Base-by-base conservation (phyloP, 164 flowering plant genomes). In the Litsea cubeba region DNA sequence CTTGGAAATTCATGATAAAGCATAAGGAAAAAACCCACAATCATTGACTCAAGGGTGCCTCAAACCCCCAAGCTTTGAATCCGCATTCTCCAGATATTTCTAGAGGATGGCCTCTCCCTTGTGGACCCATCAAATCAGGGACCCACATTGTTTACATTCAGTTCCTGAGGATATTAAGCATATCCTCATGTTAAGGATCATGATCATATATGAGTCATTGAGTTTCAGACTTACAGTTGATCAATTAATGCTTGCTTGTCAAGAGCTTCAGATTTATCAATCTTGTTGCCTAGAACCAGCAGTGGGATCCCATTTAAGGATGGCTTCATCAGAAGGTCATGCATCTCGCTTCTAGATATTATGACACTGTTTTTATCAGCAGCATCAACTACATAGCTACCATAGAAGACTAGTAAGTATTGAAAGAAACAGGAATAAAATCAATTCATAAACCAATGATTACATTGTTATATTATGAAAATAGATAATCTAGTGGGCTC, bases 301-400 rank as follows among this genome's bases (percentile, higher is more conserved):
- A 94, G 68, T 65, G 98, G 97, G 77, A 92, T 92, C 60, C 88
- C 97, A 74, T 68, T 79, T 40, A 94, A 74, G 25, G 98, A 87
- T 8, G 92, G 93, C 72, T 92, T 94, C 50, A 54, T 83, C 79
- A 92, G 75, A 15, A 94, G 88, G 58, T 91, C 96, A 75, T 87
- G 95, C 22, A 94, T 77, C 85, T 94, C 97, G 69, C 88, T 89
- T 72, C 85, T 82, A 25, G 98, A 77, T 73, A 94, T 89, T 2
- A 96, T 91, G 60, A 94, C 84, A 67, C 95, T 82, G 69, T 91
- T 97, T 77, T 96, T 80, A 81, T 94, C 98, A 71, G 98, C 98
- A 78, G 93, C 94, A 84, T 94, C 98, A 49, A 92, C 93, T 14
- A 94, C 97, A 81, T 90, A 94, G 63, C 98, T 92, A 89, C 76